Percentiles rank a stretch among this genome's conserved stretches.
These are phyloP conservation scores for Caryocar brasiliense DNA, from an alignment of 441 rosid species.

Conservation along the genomic window DNA sequence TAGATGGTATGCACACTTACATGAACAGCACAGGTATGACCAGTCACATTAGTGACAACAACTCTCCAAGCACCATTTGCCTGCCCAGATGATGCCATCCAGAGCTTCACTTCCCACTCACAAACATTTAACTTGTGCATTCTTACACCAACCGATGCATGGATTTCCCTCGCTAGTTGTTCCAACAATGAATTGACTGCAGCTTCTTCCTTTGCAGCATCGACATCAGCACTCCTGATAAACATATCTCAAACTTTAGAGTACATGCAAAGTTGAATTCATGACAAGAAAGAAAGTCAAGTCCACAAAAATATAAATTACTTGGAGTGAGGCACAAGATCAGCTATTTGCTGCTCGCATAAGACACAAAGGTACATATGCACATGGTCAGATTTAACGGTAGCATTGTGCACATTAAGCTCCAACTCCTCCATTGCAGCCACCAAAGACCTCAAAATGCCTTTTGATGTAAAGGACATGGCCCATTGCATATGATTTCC, in stretches of 20 bases:
- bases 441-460: constrained; percentile 80
- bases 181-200: constrained; percentile 62
- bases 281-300: constrained; percentile 4
- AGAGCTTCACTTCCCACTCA: constrained; percentile 98
- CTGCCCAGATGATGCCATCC: constrained; percentile 76
- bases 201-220: constrained; percentile 63
- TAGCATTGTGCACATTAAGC: constrained; percentile 80
- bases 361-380: constrained; percentile 92
- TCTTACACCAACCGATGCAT: constrained; percentile 71
- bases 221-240: constrained; percentile 74
- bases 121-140: constrained; percentile 89
- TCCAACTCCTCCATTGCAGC: constrained; percentile 98
- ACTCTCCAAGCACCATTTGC: constrained; percentile 98
- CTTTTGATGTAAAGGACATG: constrained; percentile 68
- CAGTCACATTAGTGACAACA: constrained; percentile 76
- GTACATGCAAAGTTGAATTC: constrained; percentile 6
- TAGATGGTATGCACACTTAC: constrained; percentile 43
- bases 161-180: constrained; percentile 69
- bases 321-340: constrained; percentile 87
- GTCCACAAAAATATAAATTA: constrained; percentile 19
- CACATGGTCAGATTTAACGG: constrained; percentile 77
- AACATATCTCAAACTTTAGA: constrained; percentile 21
- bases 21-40: constrained; percentile 86
- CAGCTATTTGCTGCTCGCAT: constrained; percentile 79
- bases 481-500: constrained; percentile 33